Evolutionary conservation across 305 asterid species (phyloP).

Genomic region (Ajuga reptans): DNA sequence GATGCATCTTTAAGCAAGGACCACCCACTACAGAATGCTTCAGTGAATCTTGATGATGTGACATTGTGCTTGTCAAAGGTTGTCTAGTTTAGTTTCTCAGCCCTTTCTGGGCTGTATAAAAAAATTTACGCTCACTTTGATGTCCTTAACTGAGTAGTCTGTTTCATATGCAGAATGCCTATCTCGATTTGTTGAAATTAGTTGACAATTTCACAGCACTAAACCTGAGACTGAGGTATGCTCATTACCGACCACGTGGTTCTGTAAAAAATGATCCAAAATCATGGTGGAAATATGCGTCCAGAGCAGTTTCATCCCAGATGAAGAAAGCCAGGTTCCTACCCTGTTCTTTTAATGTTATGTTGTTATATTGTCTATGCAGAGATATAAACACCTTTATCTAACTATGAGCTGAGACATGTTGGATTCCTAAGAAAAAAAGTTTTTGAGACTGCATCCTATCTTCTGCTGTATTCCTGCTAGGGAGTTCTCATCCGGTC

Average conservation of each 20-base stretch:
- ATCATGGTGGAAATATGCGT: conserved; percentile 94
- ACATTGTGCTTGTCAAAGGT: conserved; percentile 92
- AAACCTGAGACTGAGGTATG: conserved; percentile 75
- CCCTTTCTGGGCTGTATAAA: background rate
- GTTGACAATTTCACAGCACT: conserved; percentile 93
- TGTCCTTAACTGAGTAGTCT: conserved; percentile 4
- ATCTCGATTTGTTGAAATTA: conserved; percentile 67
- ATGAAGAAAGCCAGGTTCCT: conserved; percentile 72
- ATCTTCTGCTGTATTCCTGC: too few relatives aligned
- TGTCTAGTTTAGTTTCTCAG: conserved; percentile 23
- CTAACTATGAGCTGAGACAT: too few relatives aligned
- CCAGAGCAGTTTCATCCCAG: conserved; percentile 64
- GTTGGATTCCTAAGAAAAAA: background rate
- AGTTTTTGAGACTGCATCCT: too few relatives aligned
- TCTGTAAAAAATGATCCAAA: conserved; percentile 58
- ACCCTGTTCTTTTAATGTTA: background rate
- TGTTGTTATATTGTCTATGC: background rate
- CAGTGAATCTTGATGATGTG: conserved; percentile 82
- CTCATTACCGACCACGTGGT: conserved; percentile 75
- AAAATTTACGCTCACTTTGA: conserved; percentile 7
- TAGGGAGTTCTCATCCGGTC: too few relatives aligned
- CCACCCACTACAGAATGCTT: conserved; percentile 69
- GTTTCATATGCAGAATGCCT: conserved; percentile 58
- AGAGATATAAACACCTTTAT: too few relatives aligned
- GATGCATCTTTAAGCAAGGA: conserved; percentile 43